These are phyloP conservation scores for Kwoniella dendrophila DNA, from an alignment of 768 basidiomycete genomes.

Conservation along the genomic window DNA sequence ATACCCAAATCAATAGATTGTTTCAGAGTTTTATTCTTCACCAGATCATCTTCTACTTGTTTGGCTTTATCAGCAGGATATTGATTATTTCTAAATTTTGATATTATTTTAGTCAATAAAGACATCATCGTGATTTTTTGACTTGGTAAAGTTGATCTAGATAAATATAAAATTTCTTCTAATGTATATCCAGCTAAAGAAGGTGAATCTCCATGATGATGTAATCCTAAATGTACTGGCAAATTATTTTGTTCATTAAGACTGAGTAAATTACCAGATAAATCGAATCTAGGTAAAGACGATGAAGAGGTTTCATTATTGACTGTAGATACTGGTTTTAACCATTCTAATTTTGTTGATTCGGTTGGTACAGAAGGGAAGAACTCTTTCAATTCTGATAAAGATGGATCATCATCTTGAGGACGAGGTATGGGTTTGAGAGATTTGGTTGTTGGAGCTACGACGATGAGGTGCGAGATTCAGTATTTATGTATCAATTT, in stretches of 20 bases:
- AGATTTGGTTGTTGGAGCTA: not conserved
- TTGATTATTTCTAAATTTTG: not conserved
- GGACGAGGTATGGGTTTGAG: not conserved
- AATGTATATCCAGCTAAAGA: slow-evolving; percentile 82
- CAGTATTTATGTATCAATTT: no score
- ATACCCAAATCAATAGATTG: slow-evolving; percentile 34
- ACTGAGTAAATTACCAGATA: slow-evolving; percentile 72
- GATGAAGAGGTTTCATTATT: slow-evolving; percentile 45
- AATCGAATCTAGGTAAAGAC: slow-evolving; percentile 63
- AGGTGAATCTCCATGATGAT: slow-evolving; percentile 81
- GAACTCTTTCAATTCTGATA: slow-evolving; percentile 46
- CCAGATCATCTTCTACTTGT: slow-evolving; percentile 15
- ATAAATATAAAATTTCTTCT: slow-evolving; percentile 77
- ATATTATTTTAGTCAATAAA: slow-evolving; percentile 64
- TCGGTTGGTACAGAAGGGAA: slow-evolving; percentile 72
- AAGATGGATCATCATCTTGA: slow-evolving; percentile 10
- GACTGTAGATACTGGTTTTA: slow-evolving; percentile 56
- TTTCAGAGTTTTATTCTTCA: slow-evolving; percentile 16
- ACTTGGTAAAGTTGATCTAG: slow-evolving; percentile 76
- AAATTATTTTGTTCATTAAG: slow-evolving; percentile 62
- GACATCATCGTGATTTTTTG: slow-evolving; percentile 82
- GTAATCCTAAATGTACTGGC: slow-evolving; percentile 82
- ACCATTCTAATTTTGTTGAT: slow-evolving; percentile 81
- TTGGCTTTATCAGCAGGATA: not conserved
- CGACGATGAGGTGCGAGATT: no score